phyloP scores from a whole-genome alignment of 306 rosid genomes.

The Chamaecrista fasciculata region DNA sequence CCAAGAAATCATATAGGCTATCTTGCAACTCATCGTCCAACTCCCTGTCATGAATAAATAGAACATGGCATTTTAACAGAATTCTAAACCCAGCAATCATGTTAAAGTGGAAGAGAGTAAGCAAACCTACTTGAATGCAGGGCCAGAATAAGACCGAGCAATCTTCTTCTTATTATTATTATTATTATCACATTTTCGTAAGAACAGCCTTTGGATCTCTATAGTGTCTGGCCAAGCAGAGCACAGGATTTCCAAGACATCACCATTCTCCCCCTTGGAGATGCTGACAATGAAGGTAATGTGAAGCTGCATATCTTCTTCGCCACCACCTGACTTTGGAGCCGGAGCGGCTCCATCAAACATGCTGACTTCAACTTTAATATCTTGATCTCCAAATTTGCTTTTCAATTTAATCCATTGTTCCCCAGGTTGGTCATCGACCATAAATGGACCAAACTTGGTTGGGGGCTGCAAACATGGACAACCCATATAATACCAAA shows the following conservation, averaged over 20 bases:
- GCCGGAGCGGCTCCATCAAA: slow-evolving; percentile 59
- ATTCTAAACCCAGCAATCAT: background rate
- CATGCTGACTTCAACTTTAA: slow-evolving; percentile 79
- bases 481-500: background rate
- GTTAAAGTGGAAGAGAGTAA: background rate
- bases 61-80: slow-evolving; percentile 5
- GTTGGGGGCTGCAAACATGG: slow-evolving; percentile 49
- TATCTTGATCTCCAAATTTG: slow-evolving; percentile 50
- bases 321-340: slow-evolving; percentile 38
- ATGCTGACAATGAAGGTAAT: slow-evolving; percentile 62
- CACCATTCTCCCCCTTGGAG: slow-evolving; percentile 49
- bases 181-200: slow-evolving; percentile 33
- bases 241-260: slow-evolving; percentile 65
- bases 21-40: slow-evolving; percentile 83
- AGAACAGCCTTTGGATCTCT: slow-evolving; percentile 52
- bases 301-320: slow-evolving; percentile 60
- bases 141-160: slow-evolving; percentile 70
- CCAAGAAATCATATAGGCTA: slow-evolving; percentile 72
- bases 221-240: slow-evolving; percentile 82
- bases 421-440: slow-evolving; percentile 71
- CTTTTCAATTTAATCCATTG: slow-evolving; percentile 71
- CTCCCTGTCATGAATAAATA: slow-evolving; percentile 56
- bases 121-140: slow-evolving; percentile 66
- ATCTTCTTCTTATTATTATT: too few relatives aligned
- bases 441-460: slow-evolving; percentile 51